Base-by-base conservation (phyloP, 805 yeast species). In the Spathaspora arborariae region DNA sequence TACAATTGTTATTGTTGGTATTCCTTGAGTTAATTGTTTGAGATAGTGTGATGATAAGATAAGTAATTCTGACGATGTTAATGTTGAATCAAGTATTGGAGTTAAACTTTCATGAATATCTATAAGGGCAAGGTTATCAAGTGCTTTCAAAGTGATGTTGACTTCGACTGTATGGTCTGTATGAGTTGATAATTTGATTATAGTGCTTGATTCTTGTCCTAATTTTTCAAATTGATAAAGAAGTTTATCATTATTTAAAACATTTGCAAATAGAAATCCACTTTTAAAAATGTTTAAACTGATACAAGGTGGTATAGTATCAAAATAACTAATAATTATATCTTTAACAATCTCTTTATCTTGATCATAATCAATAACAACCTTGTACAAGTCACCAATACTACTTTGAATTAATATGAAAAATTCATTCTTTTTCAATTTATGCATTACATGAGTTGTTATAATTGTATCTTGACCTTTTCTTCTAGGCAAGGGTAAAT, bases 181-280 rank as follows among this genome's bases (percentile, higher is more conserved):
- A 19, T 37, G 51, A 6, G 47, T 39, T 5, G 45, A 41, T 6
- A 55, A 45, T n/a, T 45, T 42, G 30, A 47, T 34, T n/a, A 44
- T 34, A 4, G 52, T 40, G 1, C 62, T 55, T 1, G 47, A 21
- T 3, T 48, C 53, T 20, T 74, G 75, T 1, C 95, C 96, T 39
- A 90, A 66, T 42, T 78, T 78, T 51, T 85, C 88, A 56, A 92
- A 85, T 60, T 89, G 96, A 56, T 83, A 88, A n/a, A 87, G 68
- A 16, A 70, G 62, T 55, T 84, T 87, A 56, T 84, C 82, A 22
- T 84, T 81, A 47, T 70, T 62, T 47, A 84, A 84, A 7, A 81
- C 68, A 50, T 83, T 82, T 1, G 84, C 85, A 60, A 80, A 87
- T 33, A 92, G 56, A 52, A 81, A 85, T 0, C 98, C 99, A 5